Percentiles rank a stretch among this genome's conserved stretches.
These are phyloP conservation scores for Candida pini DNA, from an alignment of 805 yeast genomes.

Conservation along the genomic window DNA sequence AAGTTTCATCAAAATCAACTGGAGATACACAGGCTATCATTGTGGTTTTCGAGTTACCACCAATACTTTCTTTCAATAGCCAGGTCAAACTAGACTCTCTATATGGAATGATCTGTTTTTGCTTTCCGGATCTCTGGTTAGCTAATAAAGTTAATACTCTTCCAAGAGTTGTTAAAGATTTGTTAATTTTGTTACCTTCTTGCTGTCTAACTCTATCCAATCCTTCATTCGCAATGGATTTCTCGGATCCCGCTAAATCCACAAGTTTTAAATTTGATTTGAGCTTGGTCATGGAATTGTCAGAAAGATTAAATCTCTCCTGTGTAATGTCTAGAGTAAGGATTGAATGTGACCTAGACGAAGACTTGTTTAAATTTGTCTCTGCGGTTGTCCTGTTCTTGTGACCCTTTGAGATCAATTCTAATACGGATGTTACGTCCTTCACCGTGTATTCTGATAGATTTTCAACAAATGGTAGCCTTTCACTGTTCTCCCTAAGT, in stretches of 20 bases:
- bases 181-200: conserved; percentile 76
- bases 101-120: conserved; percentile 46
- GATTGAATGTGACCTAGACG: conserved; percentile 80
- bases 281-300: conserved; percentile 24
- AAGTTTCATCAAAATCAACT: conserved; percentile 68
- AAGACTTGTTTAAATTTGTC: conserved; percentile 64
- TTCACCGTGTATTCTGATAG: conserved; percentile 47
- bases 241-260: conserved; percentile 79
- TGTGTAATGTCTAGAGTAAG: conserved; percentile 59
- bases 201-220: conserved; percentile 48
- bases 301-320: conserved; percentile 39
- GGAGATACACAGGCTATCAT: conserved; percentile 87
- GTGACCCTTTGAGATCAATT: conserved; percentile 46
- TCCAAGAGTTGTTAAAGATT: conserved; percentile 73
- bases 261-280: conserved; percentile 62
- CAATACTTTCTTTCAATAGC: conserved; percentile 66
- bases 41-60: conserved; percentile 80
- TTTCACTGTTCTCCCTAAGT: conserved; percentile 56
- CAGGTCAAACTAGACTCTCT: conserved; percentile 75
- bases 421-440: conserved; percentile 43
- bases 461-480: conserved; percentile 71
- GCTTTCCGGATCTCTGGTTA: conserved; percentile 30
- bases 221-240: conserved; percentile 53
- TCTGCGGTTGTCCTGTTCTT: conserved; percentile 59
- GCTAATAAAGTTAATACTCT: conserved; percentile 50